These are phyloP conservation scores for Panaeolus papilionaceus DNA, from an alignment of 768 basidiomycete species.

Conservation along the genomic window DNA sequence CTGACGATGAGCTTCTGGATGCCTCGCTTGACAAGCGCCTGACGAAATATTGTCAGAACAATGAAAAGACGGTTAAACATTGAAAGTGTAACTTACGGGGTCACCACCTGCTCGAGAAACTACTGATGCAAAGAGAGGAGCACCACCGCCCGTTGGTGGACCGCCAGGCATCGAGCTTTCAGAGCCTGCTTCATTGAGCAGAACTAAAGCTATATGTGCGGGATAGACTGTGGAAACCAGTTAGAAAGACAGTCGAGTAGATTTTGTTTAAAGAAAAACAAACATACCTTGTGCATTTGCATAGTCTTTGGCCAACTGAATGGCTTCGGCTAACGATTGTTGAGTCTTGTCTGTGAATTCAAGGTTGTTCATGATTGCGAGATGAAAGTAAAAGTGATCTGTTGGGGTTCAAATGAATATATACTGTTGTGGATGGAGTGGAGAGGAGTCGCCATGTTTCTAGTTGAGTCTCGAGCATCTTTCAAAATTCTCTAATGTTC, in stretches of 20 bases:
- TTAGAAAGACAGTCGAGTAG: constrained; percentile 13
- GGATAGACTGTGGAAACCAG: constrained; percentile 65
- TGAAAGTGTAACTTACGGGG: constrained; percentile 54
- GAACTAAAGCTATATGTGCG: constrained; percentile 79
- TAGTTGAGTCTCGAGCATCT: constrained; percentile 28
- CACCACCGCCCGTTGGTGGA: constrained; percentile 35
- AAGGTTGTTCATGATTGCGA: constrained; percentile 55
- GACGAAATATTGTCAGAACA: constrained; percentile 12
- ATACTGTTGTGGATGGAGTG: not conserved
- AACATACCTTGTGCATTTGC: constrained; percentile 77
- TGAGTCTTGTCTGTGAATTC: constrained; percentile 90
- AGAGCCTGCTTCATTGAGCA: constrained; percentile 71
- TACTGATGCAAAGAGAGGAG: constrained; percentile 78
- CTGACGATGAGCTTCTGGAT: constrained; percentile 82
- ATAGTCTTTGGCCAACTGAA: constrained; percentile 86
- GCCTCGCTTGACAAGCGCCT: constrained; percentile 69
- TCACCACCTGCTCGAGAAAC: constrained; percentile 88
- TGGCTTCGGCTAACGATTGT: constrained; percentile 69
- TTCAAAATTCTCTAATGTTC: constrained; percentile 21
- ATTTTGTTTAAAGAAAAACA: not conserved
- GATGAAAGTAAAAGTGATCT: constrained; percentile 29
- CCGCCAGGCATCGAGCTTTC: constrained; percentile 40
- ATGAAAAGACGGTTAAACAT: not conserved
- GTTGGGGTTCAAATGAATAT: constrained; percentile 34
- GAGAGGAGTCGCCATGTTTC: constrained; percentile 22